A percentile compares a stretch with the other conserved stretches of the same genome.
Conservation (phyloP, 371 early-diverging fungal genomes). For the Dinochytrium kinnereticum region DNA sequence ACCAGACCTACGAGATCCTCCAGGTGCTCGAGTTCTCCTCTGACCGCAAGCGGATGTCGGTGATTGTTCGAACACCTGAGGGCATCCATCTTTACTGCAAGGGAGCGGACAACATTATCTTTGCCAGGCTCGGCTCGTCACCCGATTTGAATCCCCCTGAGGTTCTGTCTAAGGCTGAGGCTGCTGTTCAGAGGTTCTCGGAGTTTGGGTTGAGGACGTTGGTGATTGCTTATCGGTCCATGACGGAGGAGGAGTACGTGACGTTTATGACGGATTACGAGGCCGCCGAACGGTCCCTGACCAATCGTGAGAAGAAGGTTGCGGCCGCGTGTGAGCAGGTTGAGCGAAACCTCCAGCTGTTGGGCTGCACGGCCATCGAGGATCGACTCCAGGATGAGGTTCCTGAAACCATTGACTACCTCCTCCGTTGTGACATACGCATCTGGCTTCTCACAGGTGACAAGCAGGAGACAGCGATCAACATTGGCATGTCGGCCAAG, state of each 20-base stretch:
- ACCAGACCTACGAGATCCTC: slow-evolving; percentile 26
- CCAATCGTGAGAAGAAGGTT: slow-evolving; percentile 42
- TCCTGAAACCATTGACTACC: slow-evolving; percentile 60
- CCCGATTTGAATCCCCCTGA: slow-evolving; percentile 2
- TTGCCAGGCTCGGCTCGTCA: slow-evolving; percentile 36
- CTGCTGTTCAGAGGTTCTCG: slow-evolving; percentile 35
- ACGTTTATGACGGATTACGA: slow-evolving; percentile 36
- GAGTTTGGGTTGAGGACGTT: slow-evolving; percentile 52
- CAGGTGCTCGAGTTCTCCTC: slow-evolving; percentile 52
- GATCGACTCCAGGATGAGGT: slow-evolving; percentile 69
- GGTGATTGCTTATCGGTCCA: slow-evolving; percentile 35
- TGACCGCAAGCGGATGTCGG: slow-evolving; percentile 59
- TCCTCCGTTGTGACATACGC: slow-evolving; percentile 51
- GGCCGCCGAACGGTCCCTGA: slow-evolving; percentile 44
- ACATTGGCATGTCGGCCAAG: slow-evolving; percentile 62
- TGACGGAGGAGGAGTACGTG: slow-evolving; percentile 45
- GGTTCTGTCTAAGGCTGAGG: slow-evolving; percentile 28
- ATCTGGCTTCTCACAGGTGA: slow-evolving; percentile 67
- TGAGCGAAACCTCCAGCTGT: slow-evolving; percentile 47
- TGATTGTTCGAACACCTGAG: slow-evolving; percentile 42
- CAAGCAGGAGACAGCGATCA: slow-evolving; percentile 75
- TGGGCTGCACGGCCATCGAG: slow-evolving; percentile 73
- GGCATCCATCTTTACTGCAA: slow-evolving; percentile 56
- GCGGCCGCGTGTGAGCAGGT: slow-evolving; percentile 44
- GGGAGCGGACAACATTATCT: slow-evolving; percentile 67